phyloP scores from a whole-genome alignment of 139 green algal genomes.

The Protoeuglena noctilucae region DNA sequence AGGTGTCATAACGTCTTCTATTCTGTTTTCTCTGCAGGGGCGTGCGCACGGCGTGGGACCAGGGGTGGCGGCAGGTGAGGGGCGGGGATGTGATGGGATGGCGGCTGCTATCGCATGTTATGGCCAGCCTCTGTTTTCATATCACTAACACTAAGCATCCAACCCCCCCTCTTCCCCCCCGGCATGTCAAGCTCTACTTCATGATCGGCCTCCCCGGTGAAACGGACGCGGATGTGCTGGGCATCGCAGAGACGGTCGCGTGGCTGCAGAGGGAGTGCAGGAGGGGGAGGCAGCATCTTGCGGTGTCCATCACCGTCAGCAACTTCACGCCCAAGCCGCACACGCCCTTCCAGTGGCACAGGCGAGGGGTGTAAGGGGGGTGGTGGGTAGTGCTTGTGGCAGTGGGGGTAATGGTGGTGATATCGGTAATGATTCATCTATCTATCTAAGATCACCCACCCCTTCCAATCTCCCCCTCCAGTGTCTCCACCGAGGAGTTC shows the following conservation, averaged over 20 bases:
- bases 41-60: constrained; percentile 24
- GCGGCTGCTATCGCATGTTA: no score
- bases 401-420: no score
- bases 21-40: no score
- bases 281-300: constrained; percentile 29
- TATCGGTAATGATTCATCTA: no score
- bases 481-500: constrained; percentile 44
- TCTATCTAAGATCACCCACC: no score
- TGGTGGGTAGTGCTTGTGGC: no score
- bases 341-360: constrained; percentile 62
- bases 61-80: constrained; percentile 41
- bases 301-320: constrained; percentile 45
- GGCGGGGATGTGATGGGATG: constrained; percentile 53
- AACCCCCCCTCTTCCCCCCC: neutral
- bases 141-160: no score
- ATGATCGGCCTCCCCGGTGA: constrained; percentile 59
- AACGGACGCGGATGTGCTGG: constrained; percentile 57
- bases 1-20: no score
- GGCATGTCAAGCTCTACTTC: constrained; percentile 44
- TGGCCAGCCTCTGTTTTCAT: no score
- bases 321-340: constrained; percentile 72
- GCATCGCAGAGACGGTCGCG: constrained; percentile 46
- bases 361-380: no score
- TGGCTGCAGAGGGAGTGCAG: constrained; percentile 48
- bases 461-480: no score